A percentile compares a stretch with the other conserved stretches of the same genome.
phyloP scores from a whole-genome alignment of 2,329 filamentous ascomycete species.

The Aspergillus awamori region DNA sequence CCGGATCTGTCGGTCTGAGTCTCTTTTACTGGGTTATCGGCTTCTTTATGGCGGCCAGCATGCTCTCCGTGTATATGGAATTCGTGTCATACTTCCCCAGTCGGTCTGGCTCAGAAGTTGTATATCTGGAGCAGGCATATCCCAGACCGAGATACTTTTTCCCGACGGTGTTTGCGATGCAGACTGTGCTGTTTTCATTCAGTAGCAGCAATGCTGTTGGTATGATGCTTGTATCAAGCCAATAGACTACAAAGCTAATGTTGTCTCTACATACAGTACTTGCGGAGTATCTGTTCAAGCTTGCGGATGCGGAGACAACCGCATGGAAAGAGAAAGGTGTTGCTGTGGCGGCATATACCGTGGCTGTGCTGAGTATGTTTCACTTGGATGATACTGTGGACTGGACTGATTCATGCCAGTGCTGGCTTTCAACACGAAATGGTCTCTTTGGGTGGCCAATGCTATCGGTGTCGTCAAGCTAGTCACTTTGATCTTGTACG shows the following conservation, averaged over 20 bases:
- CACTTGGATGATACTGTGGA: background rate
- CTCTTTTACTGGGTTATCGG: slow-evolving; percentile 69
- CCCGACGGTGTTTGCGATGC: slow-evolving; percentile 65
- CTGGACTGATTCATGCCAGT: slow-evolving; percentile 31
- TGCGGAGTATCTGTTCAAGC: slow-evolving; percentile 64
- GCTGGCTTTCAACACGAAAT: slow-evolving; percentile 59
- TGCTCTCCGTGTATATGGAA: slow-evolving; percentile 65
- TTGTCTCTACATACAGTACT: slow-evolving; percentile 48
- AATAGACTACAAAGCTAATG: background rate
- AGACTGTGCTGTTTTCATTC: slow-evolving; percentile 66
- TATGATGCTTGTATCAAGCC: slow-evolving; percentile 22
- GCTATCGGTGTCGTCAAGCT: slow-evolving; percentile 63
- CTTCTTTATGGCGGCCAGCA: slow-evolving; percentile 59
- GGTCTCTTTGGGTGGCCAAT: slow-evolving; percentile 60
- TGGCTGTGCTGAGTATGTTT: slow-evolving; percentile 58
- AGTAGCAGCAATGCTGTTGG: slow-evolving; percentile 66
- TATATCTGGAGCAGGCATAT: slow-evolving; percentile 70
- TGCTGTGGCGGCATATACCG: slow-evolving; percentile 64
- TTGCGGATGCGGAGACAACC: slow-evolving; percentile 54
- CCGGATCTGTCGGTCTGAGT: slow-evolving; percentile 64
- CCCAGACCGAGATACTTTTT: slow-evolving; percentile 67
- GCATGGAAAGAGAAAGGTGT: slow-evolving; percentile 70
- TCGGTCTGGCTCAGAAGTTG: slow-evolving; percentile 66
- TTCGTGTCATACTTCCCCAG: slow-evolving; percentile 67
- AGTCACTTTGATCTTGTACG: slow-evolving; percentile 61